These are phyloP conservation scores for Penicillium sp. DNA, from an alignment of 2,329 filamentous ascomycete genomes.

Conservation along the genomic window DNA sequence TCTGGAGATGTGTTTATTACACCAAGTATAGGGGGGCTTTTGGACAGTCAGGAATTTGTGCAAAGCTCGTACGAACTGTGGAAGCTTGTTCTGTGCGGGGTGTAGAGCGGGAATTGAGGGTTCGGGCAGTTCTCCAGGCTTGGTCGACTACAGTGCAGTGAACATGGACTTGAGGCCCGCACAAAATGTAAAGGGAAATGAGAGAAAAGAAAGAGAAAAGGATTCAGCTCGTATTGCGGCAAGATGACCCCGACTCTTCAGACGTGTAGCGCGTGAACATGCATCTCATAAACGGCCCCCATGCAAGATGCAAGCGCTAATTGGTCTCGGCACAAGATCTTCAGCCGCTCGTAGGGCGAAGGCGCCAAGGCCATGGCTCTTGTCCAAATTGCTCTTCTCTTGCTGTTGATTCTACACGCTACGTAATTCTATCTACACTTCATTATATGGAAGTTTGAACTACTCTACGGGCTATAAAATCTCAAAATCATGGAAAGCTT, in stretches of 20 bases:
- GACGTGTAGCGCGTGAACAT: neutral
- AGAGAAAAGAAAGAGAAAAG: slow-evolving; percentile 1
- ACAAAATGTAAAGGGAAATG: slow-evolving; percentile 1
- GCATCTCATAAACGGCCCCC: neutral
- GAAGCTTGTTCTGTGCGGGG: slow-evolving; percentile 3
- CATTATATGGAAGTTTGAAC: no score
- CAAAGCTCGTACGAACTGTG: neutral
- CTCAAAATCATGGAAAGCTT: slow-evolving; percentile 1
- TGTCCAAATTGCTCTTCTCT: no score
- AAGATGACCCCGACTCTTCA: neutral
- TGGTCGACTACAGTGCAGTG: neutral
- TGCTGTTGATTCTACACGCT: neutral
- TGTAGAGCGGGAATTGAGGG: neutral
- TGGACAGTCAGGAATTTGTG: neutral
- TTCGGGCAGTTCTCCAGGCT: neutral
- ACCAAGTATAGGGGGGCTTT: slow-evolving; percentile 3
- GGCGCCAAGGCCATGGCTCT: neutral
- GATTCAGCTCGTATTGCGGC: neutral
- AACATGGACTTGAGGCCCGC: neutral
- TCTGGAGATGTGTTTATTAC: slow-evolving; percentile 16
- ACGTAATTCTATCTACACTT: no score
- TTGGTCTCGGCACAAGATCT: slow-evolving; percentile 4
- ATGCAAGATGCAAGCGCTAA: neutral
- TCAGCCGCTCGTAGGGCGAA: slow-evolving; percentile 6
- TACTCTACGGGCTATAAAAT: neutral